Evolutionary conservation across 176 grass and related monocot species (phyloP), one percentile per base, ranked within the genome.

Genomic region (Oropetium thomaeum): DNA sequence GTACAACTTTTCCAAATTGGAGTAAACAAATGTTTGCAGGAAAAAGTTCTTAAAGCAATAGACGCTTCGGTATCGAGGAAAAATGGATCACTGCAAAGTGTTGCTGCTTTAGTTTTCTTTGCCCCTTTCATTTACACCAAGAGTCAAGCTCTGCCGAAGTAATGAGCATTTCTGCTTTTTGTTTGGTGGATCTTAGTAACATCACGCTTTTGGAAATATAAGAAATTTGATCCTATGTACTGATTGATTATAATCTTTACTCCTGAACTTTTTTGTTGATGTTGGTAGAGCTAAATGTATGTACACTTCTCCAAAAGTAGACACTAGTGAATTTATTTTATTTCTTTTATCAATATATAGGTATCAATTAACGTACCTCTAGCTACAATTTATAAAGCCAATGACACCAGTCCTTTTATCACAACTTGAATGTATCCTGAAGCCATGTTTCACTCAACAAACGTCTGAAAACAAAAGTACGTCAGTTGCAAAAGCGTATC

Each of bases 81-180:
- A 48, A 52, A 63, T 65, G 47, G 47, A 57, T 65, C 25, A 64
- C 76, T 48, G 49, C 9, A 34, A 48, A 57, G 72, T 73, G 44
- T 82, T 58, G 55, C 44, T 70, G 30, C 65, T 81, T 87, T 77
- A 48, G 37, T 71, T 38, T 55, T 39, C 47, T 59, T 20, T 77
- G 9, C 17, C 58, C 60, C 60, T 39, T 87, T 32, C 42, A 22
- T 49, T 67, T 67, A 61, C 54, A 74, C 69, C 60, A 87, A 73
- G 85, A 53, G 80, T 83, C 79, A 20, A 17, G 13, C 20, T 35
- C 34, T 60, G 10, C 32, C 42, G 61, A 53, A 52, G 8, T 69
- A 76, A 82, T 67, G 51, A 26, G 19, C 38, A 10, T 42, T 41
- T 27, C 55, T 14, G 57, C 53, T 51, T 83, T 73, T 59, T 20